These are phyloP conservation scores for Ilex paraguariensis DNA, from an alignment of 305 asterid genomes.

Conservation along the genomic window DNA sequence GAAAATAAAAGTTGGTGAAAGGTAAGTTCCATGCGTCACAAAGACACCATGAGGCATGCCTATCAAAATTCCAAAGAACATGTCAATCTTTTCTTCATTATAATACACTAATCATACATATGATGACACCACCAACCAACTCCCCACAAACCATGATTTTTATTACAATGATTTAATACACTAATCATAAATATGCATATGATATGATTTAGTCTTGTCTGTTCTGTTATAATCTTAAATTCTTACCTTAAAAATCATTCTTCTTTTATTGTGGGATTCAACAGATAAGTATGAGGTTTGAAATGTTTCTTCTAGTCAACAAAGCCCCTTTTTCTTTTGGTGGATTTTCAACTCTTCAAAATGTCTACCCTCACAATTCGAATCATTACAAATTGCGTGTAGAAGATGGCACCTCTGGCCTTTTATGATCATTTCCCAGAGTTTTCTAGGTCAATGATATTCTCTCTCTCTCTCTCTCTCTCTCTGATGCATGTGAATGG, in stretches of 20 bases:
- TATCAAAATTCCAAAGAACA: no score
- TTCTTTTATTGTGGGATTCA: constrained; percentile 13
- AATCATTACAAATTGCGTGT: constrained; percentile 33
- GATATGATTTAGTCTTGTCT: no score
- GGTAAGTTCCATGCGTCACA: no score
- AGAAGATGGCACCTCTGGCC: constrained; percentile 13
- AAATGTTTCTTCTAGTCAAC: constrained; percentile 26
- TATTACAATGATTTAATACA: no score
- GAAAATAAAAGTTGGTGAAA: no score
- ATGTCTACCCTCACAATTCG: constrained; percentile 4
- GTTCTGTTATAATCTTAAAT: neutral
- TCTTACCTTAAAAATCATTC: constrained; percentile 11
- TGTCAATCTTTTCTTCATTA: neutral
- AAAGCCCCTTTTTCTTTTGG: neutral
- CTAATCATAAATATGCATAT: no score
- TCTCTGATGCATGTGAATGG: no score
- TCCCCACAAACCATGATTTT: constrained; percentile 1
- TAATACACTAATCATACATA: constrained; percentile 11
- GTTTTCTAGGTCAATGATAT: no score
- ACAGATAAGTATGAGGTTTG: constrained; percentile 16
- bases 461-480: no score
- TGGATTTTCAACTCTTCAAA: constrained; percentile 21
- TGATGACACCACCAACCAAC: constrained; percentile 18
- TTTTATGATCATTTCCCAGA: neutral
- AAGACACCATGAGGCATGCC: no score